Evolutionary conservation across 306 rosid genomes (phyloP), one percentile per base, ranked within the genome.

Genomic region (Ormosia semicastrata): DNA sequence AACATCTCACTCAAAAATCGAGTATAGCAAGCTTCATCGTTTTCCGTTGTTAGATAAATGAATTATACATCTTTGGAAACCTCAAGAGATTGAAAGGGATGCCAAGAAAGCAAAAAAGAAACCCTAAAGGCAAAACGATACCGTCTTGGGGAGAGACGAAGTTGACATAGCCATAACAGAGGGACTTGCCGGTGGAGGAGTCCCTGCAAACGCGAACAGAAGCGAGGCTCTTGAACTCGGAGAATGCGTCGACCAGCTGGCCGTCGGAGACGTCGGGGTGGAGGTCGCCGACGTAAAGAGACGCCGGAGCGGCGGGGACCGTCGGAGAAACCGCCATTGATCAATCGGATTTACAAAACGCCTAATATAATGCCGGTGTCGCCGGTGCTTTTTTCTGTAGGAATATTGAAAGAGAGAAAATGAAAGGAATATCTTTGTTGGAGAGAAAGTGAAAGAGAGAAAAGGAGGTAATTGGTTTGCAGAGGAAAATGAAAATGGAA

Each of bases 241-340:
- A 71, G 89, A 94, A 94, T 3, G 87, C 86, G 2, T 91, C 94
- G 13, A 14, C 32, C 66, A 94, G 94, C 32, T 76, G 82, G 3
- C 24, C 76, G 6, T 94, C 97, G 52, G 85, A 80, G 72, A 88
- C 79, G 17, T 92, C 89, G 3, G 92, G 92, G 58, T 84, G 90
- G 53, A 94, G 94, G 75, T 94, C 95, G 11, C 98, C 97, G 78
- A 94, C 95, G 92, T 92, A 94, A 11, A 94, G 88, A 7, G 97
- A 89, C 18, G 89, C 88, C 41, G 85, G 58, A 4, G 83, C 3
- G 49, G 85, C 63, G 74, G 83, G 70, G 71, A 77, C 86, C 60
- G 87, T 44, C 30, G 88, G 83, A 80, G 91, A 8, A 78, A 80
- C 89, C 81, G 89, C 97, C 98, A 92, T 94, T 82, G 82, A 24